Conservation (phyloP, 1,139 yeast species). For the Candida freyschussii region DNA sequence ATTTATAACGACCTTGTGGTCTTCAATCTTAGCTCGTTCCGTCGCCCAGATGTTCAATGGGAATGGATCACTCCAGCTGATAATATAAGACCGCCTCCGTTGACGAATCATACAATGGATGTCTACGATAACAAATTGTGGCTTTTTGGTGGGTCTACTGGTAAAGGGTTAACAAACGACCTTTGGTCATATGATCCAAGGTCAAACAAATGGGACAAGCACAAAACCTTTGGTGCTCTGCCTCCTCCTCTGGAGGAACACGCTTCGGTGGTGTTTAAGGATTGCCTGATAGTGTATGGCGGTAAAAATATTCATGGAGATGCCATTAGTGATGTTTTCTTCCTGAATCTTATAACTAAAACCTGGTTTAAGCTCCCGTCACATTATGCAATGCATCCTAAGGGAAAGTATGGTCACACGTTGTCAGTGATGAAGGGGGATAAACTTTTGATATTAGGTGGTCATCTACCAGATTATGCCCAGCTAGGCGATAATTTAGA, state of each 20-base stretch:
- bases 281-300: slow-evolving; percentile 80
- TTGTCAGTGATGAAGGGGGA: slow-evolving; percentile 67
- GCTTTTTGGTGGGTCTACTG: slow-evolving; percentile 92
- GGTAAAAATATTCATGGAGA: slow-evolving; percentile 80
- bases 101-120: slow-evolving; percentile 89
- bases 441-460: slow-evolving; percentile 84
- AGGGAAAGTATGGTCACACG: slow-evolving; percentile 93
- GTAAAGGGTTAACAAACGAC: slow-evolving; percentile 68
- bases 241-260: slow-evolving; percentile 95
- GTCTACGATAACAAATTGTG: slow-evolving; percentile 75
- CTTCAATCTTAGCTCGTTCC: slow-evolving; percentile 85
- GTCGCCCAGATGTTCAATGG: slow-evolving; percentile 84
- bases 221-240: slow-evolving; percentile 43
- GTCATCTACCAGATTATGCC: slow-evolving; percentile 66
- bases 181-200: slow-evolving; percentile 79
- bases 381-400: slow-evolving; percentile 55
- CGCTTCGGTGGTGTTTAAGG: slow-evolving; percentile 75
- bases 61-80: slow-evolving; percentile 55
- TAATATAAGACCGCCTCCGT: slow-evolving; percentile 71
- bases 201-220: slow-evolving; percentile 54
- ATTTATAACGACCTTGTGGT: slow-evolving; percentile 81
- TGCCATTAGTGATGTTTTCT: slow-evolving; percentile 62
- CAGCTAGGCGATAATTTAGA: slow-evolving; percentile 43
- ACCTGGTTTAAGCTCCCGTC: slow-evolving; percentile 69
- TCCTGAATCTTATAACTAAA: slow-evolving; percentile 69